These are phyloP conservation scores for Plectosphaerella plurivora DNA, from an alignment of 2,329 filamentous ascomycete species.

Conservation along the genomic window DNA sequence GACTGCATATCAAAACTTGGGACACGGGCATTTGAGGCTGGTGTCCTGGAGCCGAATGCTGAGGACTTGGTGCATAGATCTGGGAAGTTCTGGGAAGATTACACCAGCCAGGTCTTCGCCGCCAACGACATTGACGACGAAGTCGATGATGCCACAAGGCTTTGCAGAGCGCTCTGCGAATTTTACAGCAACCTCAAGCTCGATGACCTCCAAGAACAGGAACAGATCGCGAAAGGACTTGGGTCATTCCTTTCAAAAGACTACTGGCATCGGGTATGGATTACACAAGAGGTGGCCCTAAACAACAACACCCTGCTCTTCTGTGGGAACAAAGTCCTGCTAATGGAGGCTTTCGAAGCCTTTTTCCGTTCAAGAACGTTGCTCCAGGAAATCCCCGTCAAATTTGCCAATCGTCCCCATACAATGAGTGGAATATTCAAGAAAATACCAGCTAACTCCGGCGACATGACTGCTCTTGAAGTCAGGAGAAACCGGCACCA, in stretches of 20 bases:
- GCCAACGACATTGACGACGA: background rate
- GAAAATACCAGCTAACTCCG: background rate
- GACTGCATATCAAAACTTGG: background rate
- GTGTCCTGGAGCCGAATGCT: background rate
- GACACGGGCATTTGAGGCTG: background rate
- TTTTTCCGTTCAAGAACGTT: background rate
- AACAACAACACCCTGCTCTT: constrained; percentile 15
- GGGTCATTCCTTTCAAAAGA: constrained; percentile 21
- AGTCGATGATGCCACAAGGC: background rate
- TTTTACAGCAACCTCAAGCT: background rate
- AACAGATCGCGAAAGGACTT: background rate
- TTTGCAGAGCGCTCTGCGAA: background rate
- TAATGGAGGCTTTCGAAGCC: constrained; percentile 8
- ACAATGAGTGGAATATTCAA: background rate
- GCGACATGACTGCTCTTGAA: background rate
- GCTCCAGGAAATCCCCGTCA: too few relatives aligned
- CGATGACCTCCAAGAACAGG: background rate
- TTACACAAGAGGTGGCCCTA: constrained; percentile 23
- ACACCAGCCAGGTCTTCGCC: background rate
- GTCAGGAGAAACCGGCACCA: background rate
- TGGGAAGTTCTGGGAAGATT: background rate
- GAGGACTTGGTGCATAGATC: too few relatives aligned
- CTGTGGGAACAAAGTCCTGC: constrained; percentile 13
- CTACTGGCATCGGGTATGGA: constrained; percentile 29
- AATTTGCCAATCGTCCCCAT: too few relatives aligned